These are phyloP conservation scores for Camelina laxa DNA, from an alignment of 345 rosid species.

Conservation along the genomic window DNA sequence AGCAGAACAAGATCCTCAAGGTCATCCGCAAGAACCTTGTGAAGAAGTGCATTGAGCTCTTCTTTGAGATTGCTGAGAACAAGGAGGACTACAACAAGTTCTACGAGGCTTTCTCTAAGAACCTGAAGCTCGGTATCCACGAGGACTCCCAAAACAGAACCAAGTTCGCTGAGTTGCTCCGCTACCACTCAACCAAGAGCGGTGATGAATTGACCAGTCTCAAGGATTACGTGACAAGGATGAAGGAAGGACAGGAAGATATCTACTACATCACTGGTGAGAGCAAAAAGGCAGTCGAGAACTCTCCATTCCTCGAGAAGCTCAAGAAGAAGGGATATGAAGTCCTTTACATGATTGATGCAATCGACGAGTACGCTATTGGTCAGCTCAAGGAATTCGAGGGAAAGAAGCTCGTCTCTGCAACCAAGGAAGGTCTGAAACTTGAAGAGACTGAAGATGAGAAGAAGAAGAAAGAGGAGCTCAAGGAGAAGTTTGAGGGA, in stretches of 20 bases:
- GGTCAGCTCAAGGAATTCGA: too few relatives aligned
- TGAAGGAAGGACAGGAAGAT: slow-evolving; percentile 89
- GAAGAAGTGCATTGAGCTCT: slow-evolving; percentile 89
- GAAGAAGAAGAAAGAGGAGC: slow-evolving; percentile 69
- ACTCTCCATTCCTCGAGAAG: slow-evolving; percentile 94
- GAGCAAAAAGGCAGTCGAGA: slow-evolving; percentile 93
- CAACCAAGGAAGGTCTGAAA: too few relatives aligned
- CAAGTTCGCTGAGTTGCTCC: slow-evolving; percentile 78
- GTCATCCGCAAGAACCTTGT: slow-evolving; percentile 91
- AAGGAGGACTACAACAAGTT: slow-evolving; percentile 94
- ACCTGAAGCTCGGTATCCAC: slow-evolving; percentile 85
- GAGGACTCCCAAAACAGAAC: slow-evolving; percentile 82
- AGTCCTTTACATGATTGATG: too few relatives aligned
- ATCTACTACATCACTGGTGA: slow-evolving; percentile 91
- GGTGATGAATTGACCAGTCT: slow-evolving; percentile 89
- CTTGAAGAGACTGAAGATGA: too few relatives aligned
- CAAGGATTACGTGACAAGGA: slow-evolving; percentile 90
- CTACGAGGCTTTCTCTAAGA: slow-evolving; percentile 89
- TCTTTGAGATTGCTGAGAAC: slow-evolving; percentile 93
- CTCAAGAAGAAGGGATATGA: too few relatives aligned
- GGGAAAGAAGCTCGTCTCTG: too few relatives aligned
- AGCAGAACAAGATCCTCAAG: slow-evolving; percentile 92
- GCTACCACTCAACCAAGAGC: slow-evolving; percentile 93
- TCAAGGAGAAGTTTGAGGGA: slow-evolving; percentile 74
- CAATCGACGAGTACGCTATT: too few relatives aligned